These are phyloP conservation scores for Globisporangium nodosum DNA, from an alignment of 352 stramenopile genomes.

Conservation along the genomic window DNA sequence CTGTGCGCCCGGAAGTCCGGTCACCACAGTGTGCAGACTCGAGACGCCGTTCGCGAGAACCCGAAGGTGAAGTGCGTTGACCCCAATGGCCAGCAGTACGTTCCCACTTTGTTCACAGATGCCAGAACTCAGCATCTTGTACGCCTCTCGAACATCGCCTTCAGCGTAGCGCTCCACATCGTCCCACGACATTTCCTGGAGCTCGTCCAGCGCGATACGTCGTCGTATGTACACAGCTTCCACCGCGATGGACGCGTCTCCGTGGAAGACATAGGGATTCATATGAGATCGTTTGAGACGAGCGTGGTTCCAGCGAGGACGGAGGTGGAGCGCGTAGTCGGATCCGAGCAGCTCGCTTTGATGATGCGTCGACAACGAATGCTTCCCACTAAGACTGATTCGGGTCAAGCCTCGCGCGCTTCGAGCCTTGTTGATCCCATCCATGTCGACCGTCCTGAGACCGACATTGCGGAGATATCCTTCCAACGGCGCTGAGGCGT, in stretches of 20 bases:
- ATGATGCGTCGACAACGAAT: constrained; percentile 10
- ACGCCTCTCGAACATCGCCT: constrained; percentile 9
- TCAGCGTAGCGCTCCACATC: constrained; percentile 7
- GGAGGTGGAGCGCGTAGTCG: constrained; percentile 10
- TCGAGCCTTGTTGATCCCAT: constrained; percentile 14
- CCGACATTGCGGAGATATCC: constrained; percentile 13
- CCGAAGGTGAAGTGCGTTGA: constrained; percentile 12
- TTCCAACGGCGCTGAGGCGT: constrained; percentile 6
- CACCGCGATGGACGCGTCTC: constrained; percentile 7
- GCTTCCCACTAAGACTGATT: constrained; percentile 12
- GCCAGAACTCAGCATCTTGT: constrained; percentile 2
- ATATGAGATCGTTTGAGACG: not conserved
- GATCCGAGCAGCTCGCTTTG: constrained; percentile 12
- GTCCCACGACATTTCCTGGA: constrained; percentile 11
- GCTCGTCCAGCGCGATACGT: constrained; percentile 6
- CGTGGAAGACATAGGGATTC: constrained; percentile 13
- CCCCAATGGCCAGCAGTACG: constrained; percentile 7
- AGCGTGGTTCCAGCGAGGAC: constrained; percentile 12
- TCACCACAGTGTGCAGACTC: constrained; percentile 8
- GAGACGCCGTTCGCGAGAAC: not conserved
- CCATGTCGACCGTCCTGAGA: constrained; percentile 13
- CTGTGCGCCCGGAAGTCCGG: constrained; percentile 1
- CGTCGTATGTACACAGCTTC: constrained; percentile 11
- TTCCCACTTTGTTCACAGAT: not conserved
- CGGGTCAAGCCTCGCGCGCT: constrained; percentile 5